phyloP scores from a whole-genome alignment of 192 early-diverging fungal genomes.

The Coemansia sp. region DNA sequence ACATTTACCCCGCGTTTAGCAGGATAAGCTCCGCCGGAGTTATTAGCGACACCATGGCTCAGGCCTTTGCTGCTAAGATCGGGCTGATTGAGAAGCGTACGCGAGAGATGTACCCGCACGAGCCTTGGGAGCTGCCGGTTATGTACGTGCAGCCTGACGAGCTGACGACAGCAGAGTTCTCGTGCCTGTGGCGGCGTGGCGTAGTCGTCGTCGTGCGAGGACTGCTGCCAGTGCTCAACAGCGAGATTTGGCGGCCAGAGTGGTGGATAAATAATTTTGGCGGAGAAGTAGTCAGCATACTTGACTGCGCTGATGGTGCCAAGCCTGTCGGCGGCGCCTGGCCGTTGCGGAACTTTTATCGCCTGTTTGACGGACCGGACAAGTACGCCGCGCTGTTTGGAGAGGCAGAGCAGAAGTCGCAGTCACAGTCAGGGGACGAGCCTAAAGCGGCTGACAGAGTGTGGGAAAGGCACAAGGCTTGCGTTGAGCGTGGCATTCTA shows the following conservation, averaged over 20 bases:
- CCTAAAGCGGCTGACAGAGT: neutral
- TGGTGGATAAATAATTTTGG: conserved; percentile 48
- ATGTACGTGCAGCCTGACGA: conserved; percentile 27
- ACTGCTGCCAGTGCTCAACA: conserved; percentile 17
- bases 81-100: conserved; percentile 23
- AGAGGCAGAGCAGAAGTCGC: neutral
- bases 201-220: conserved; percentile 36
- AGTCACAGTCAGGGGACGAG: too few species aligned
- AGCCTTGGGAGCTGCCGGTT: conserved; percentile 33
- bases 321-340: conserved; percentile 18
- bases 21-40: conserved; percentile 22
- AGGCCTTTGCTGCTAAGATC: conserved; percentile 12
- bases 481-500: conserved; percentile 31
- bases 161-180: conserved; percentile 37
- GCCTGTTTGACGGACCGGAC: conserved; percentile 50
- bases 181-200: conserved; percentile 34
- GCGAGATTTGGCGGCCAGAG: conserved; percentile 29
- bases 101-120: conserved; percentile 34
- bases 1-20: neutral
- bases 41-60: neutral
- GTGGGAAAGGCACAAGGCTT: conserved; percentile 27
- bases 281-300: conserved; percentile 51
- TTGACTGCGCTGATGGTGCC: conserved; percentile 53
- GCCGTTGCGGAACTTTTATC: conserved; percentile 58
- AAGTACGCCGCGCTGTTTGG: conserved; percentile 14